Percentiles rank a stretch among this genome's conserved stretches.
phyloP scores from a whole-genome alignment of 2,329 filamentous ascomycete genomes.

The Tolypocladium tropicale region DNA sequence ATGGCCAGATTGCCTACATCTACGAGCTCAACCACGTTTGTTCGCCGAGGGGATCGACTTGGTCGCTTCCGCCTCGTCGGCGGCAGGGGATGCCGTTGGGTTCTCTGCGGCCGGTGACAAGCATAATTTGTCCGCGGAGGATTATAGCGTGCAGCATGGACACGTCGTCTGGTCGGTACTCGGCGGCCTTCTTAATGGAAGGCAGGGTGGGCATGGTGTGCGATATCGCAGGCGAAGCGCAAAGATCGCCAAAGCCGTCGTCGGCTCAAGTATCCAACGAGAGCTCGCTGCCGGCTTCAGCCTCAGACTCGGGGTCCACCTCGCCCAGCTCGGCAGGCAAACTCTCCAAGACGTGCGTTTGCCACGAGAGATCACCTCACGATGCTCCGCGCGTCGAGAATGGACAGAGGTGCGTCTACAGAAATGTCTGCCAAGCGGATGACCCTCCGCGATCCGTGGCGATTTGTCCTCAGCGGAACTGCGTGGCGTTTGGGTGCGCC shows the following conservation, averaged over 20 bases:
- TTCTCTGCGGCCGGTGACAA: constrained; percentile 34
- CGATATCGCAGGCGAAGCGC: constrained; percentile 29
- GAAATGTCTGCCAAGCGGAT: constrained; percentile 47
- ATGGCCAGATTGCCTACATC: constrained; percentile 43
- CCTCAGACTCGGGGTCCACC: neutral
- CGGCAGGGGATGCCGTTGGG: constrained; percentile 12
- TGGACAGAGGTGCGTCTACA: constrained; percentile 20
- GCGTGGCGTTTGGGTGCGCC: constrained; percentile 55
- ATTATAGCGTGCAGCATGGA: constrained; percentile 55
- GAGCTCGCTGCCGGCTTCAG: constrained; percentile 6
- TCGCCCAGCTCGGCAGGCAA: neutral
- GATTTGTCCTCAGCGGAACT: constrained; percentile 53
- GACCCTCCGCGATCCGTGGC: constrained; percentile 56
- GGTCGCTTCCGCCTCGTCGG: constrained; percentile 14
- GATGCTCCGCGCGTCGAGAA: constrained; percentile 19
- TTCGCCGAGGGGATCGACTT: constrained; percentile 10
- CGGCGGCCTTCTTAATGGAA: constrained; percentile 48
- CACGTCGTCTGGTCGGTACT: constrained; percentile 41
- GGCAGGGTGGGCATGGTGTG: constrained; percentile 52
- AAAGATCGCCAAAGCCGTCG: constrained; percentile 2
- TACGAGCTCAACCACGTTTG: constrained; percentile 36
- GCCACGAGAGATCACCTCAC: constrained; percentile 10
- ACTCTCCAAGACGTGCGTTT: constrained; percentile 10
- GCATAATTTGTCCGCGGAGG: constrained; percentile 43
- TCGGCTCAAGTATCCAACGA: constrained; percentile 4